Base-by-base conservation (phyloP, 441 rosid genomes). In the Kokia cookei region DNA sequence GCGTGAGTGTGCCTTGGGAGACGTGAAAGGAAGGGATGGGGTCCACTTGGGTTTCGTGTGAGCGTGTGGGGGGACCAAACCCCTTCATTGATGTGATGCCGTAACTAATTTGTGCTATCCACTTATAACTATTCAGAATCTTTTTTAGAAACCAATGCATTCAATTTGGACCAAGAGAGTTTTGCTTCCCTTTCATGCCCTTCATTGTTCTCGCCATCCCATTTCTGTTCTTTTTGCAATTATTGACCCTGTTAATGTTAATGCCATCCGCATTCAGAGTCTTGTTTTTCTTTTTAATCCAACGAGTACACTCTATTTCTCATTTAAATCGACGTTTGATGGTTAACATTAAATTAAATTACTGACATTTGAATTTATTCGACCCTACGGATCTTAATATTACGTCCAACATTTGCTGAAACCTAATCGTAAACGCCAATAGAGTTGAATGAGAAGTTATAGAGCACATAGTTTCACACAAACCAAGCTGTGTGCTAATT, bases 1-100 rank as follows among this genome's bases (percentile, higher is more conserved):
- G 51, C 81, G 86, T 57, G 37, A 58, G 35, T 4, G 14, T 24
- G 65, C 75, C 35, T 73, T n/a, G 65, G 45, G 63, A 32, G 37
- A 14, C 50, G 81, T 65, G 63, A 61, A n/a, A 12, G 5, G 5
- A 32, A 32, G 17, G 6, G 1, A 0, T 1, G 55, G 75, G 82
- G 78, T 29, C 80, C 79, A 48, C 40, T 24, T 71, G 15, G 75
- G 45, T 77, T 72, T 59, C 68, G 72, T 68, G 75, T 47, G 65
- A 68, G 59, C 59, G 54, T 22, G 40, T 19, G 66, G 43, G 80
- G 82, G 83, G 83, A 74, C 78, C 79, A 67, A 24, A 61, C 43
- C 37, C 53, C 37, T 32, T 32, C 13, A 62, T 19, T 55, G 85
- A 77, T 76, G 85, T 73, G 82, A 78, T 75, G 78, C 85, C 57